Base-by-base conservation (phyloP, 768 basidiomycete genomes). In the Auricularia heimuer region DNA sequence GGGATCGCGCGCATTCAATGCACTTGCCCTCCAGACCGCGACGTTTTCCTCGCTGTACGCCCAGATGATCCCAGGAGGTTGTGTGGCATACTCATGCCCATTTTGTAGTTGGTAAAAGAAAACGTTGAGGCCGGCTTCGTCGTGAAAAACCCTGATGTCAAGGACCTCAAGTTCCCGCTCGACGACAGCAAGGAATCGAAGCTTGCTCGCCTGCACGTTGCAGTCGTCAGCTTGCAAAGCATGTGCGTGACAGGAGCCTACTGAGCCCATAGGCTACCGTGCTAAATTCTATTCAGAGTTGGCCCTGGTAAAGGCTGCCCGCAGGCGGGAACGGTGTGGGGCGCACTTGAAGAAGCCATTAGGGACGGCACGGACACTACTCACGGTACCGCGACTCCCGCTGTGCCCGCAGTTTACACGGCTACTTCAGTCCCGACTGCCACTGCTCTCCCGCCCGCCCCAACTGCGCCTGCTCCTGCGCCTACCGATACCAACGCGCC, bases 11-110 rank as follows among this genome's bases (percentile, higher is more conserved):
- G 8, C 39, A 54, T 54, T 54, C 87, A 87, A 2, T 88, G 86
- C 70, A 69, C 75, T 39, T 89, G 87, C 73, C 87, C 87, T 37
- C 88, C 88, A 1, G 75, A 79, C 65, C 79, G 81, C 65, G 70
- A 72, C 12, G 72, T 71, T 35, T 89, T 85, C 76, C 77, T 86
- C 67, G 47, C 75, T n/a, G 86, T 54, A 29, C 29, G 29, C 2
- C 2, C 29, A 29, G 29, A 29, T 29, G 29, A 29, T 29, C 29
- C 29, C 29, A 29, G 29, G 29, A 29, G 29, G 29, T 29, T 29
- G 29, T 29, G 29, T 3, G 29, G 29, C 29, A 29, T 29, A 29
- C 29, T 29, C 29, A 29, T 29, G 29, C 29, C 29, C 29, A 12
- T 47, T n/a, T 54, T 29, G 7, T 18, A 54, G 54, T 54, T 75